A percentile compares a stretch with the other conserved stretches of the same genome.
Conservation (phyloP, 2,329 filamentous ascomycete species). For the Ilyonectria destructans region DNA sequence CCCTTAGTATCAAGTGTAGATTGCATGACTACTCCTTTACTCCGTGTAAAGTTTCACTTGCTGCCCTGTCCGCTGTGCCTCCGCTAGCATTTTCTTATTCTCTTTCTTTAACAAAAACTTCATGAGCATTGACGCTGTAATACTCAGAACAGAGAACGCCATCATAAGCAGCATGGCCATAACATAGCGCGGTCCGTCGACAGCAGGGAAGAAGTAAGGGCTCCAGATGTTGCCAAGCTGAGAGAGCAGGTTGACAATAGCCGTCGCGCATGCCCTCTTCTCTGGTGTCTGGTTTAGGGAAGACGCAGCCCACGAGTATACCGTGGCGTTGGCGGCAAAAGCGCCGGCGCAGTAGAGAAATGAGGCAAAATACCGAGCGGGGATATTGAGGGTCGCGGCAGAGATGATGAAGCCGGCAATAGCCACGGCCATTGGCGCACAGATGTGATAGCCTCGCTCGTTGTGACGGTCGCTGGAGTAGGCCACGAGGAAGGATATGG, state of each 20-base stretch:
- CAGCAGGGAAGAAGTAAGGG: slow-evolving; percentile 48
- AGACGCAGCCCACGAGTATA: slow-evolving; percentile 55
- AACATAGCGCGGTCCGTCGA: slow-evolving; percentile 44
- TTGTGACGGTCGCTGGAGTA: slow-evolving; percentile 40
- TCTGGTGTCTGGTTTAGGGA: slow-evolving; percentile 55
- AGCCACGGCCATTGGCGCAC: slow-evolving; percentile 30
- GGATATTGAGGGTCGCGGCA: slow-evolving; percentile 38
- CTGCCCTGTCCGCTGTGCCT: too few species aligned
- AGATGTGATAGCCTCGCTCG: slow-evolving; percentile 44
- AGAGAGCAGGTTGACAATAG: slow-evolving; percentile 41
- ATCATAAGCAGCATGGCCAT: slow-evolving; percentile 47
- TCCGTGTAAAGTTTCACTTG: too few species aligned
- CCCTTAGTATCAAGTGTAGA: too few species aligned
- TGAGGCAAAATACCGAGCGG: slow-evolving; percentile 39
- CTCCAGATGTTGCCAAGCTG: slow-evolving; percentile 48
- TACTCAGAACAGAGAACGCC: slow-evolving; percentile 23
- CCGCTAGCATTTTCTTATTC: too few species aligned
- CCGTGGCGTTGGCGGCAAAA: slow-evolving; percentile 52
- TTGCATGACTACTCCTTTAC: too few species aligned
- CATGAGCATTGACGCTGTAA: neutral
- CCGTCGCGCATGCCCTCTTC: slow-evolving; percentile 50
- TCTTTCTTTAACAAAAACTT: too few species aligned
- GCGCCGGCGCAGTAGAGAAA: slow-evolving; percentile 42
- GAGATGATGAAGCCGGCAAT: slow-evolving; percentile 44
- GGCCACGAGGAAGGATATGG: slow-evolving; percentile 33